Conservation (phyloP, 2,329 filamentous ascomycete genomes). For the Calonectria leucothoes region DNA sequence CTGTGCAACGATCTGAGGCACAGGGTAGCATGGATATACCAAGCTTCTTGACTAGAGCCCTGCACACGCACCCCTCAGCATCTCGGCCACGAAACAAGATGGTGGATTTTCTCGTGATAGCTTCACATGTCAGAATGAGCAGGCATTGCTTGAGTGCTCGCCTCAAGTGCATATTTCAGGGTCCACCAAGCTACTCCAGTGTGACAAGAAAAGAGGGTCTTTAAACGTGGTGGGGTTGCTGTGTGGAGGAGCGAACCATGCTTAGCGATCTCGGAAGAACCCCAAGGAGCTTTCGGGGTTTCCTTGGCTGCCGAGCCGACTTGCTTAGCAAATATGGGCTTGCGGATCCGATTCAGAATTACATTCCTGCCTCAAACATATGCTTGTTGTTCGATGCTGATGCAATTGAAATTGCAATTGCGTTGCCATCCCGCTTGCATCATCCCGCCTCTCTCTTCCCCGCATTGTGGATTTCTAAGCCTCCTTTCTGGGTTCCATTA, state of each 20-base stretch:
- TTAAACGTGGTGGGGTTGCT: not conserved
- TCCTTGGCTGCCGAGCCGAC: not conserved
- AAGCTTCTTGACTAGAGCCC: no score
- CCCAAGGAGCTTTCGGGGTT: not conserved
- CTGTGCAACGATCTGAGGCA: no score
- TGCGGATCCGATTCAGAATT: not conserved
- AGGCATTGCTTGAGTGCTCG: not conserved
- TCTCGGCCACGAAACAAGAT: not conserved
- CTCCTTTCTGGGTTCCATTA: not conserved
- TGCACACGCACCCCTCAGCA: not conserved
- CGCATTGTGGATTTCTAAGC: constrained; percentile 2
- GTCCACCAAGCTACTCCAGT: not conserved
- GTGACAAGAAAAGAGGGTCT: not conserved
- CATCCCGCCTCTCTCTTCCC: not conserved
- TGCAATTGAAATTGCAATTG: not conserved
- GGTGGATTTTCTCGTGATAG: not conserved
- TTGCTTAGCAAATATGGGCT: not conserved
- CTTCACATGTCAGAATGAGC: not conserved
- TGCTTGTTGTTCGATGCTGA: not conserved
- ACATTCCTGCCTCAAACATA: no score
- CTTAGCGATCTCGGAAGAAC: not conserved
- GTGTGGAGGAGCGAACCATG: not conserved
- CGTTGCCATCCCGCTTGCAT: not conserved
- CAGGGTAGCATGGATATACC: no score
- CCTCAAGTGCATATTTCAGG: not conserved